Percentiles rank a stretch among this genome's conserved stretches.
These are phyloP conservation scores for Candida dubliniensis DNA, from an alignment of 1,139 yeast species.

Conservation along the genomic window DNA sequence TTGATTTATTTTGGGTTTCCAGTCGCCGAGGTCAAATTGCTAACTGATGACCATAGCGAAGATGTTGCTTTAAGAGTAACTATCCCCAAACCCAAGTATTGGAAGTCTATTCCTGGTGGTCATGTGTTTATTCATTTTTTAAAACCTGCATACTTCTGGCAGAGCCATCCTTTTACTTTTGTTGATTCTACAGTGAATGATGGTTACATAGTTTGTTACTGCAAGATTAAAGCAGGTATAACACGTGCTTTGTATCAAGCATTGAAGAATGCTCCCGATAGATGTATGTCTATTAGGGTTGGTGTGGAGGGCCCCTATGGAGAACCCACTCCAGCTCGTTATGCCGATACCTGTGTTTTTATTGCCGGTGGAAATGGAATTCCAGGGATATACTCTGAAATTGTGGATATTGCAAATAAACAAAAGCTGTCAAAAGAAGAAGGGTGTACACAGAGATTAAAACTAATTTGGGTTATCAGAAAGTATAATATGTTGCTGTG, in stretches of 20 bases:
- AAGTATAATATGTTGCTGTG: conserved; percentile 1
- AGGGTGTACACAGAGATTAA: not conserved
- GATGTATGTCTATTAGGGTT: conserved; percentile 29
- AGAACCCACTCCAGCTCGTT: conserved; percentile 28
- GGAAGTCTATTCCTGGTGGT: conserved; percentile 50
- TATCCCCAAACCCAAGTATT: conserved; percentile 41
- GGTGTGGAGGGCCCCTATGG: conserved; percentile 46
- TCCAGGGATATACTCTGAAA: conserved; percentile 45
- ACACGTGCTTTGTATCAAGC: conserved; percentile 35
- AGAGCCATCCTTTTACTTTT: conserved; percentile 45
- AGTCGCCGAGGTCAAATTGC: conserved; percentile 31
- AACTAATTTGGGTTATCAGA: conserved; percentile 7
- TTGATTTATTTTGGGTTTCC: conserved; percentile 41
- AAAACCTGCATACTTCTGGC: conserved; percentile 39
- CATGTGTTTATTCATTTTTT: conserved; percentile 53
- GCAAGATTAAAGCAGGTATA: conserved; percentile 39
- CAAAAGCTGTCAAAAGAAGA: not conserved
- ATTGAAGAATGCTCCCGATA: conserved; percentile 29
- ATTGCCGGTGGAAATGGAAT: conserved; percentile 45
- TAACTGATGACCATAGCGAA: conserved; percentile 27
- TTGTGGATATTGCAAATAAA: conserved; percentile 34
- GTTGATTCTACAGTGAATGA: conserved; percentile 24
- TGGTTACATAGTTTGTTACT: conserved; percentile 27
- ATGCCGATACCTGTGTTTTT: conserved; percentile 39
- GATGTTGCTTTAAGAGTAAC: conserved; percentile 33